Conservation (phyloP, 805 yeast genomes). For the Kuraishia hungarica region DNA sequence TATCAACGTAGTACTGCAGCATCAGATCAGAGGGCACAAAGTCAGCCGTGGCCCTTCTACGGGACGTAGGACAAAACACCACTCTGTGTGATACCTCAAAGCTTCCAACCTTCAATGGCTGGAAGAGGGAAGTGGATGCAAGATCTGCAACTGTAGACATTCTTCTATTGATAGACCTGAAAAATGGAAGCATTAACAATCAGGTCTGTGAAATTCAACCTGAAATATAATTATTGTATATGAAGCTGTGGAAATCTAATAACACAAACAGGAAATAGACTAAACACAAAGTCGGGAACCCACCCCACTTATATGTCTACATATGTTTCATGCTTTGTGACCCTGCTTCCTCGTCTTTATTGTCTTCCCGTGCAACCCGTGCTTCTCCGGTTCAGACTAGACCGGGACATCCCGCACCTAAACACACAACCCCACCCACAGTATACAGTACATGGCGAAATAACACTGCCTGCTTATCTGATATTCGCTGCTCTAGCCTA, state of each 20-base stretch:
- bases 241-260: too few relatives aligned
- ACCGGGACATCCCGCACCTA: too few relatives aligned
- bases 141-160: neutral
- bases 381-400: too few relatives aligned
- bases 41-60: slow-evolving; percentile 13
- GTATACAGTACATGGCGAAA: too few relatives aligned
- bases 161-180: slow-evolving; percentile 49
- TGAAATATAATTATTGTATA: too few relatives aligned
- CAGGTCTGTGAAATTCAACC: neutral
- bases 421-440: too few relatives aligned
- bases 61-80: slow-evolving; percentile 21
- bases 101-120: slow-evolving; percentile 27
- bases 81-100: slow-evolving; percentile 23
- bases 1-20: slow-evolving; percentile 19
- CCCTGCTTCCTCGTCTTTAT: too few relatives aligned
- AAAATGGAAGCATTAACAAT: neutral
- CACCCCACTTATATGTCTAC: too few relatives aligned
- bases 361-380: too few relatives aligned
- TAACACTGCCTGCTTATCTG: neutral
- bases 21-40: slow-evolving; percentile 18
- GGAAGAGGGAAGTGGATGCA: slow-evolving; percentile 13
- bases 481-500: neutral
- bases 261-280: too few relatives aligned
- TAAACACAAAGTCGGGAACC: too few relatives aligned
- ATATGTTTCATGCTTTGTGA: too few relatives aligned